Conservation (phyloP, 192 early-diverging fungal genomes). For the Geranomyces michiganensis region DNA sequence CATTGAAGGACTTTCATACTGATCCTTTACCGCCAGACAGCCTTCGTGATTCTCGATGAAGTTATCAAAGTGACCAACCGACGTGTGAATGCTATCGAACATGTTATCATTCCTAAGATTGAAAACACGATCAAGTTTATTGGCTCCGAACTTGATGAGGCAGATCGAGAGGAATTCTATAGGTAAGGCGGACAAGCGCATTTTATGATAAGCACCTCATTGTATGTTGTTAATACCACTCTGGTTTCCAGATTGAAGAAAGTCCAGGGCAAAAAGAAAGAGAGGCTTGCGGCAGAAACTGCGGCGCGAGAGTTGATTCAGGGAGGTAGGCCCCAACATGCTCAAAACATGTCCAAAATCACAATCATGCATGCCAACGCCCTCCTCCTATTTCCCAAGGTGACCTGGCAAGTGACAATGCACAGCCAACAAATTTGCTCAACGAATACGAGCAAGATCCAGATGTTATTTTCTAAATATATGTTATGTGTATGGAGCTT, state of each 20-base stretch:
- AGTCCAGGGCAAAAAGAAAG: conserved; percentile 98
- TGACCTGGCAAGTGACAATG: background rate
- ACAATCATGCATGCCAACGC: background rate
- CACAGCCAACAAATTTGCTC: conserved; percentile 42
- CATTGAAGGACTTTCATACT: background rate
- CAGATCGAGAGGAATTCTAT: conserved; percentile 99
- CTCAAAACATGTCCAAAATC: background rate
- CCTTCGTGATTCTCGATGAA: conserved; percentile 98
- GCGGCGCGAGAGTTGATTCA: conserved; percentile 48
- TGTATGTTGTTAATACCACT: background rate
- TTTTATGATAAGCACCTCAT: background rate
- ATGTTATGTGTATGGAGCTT: background rate
- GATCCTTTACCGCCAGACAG: conserved; percentile 62
- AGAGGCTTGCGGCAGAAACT: conserved; percentile 63
- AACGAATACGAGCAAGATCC: conserved; percentile 60
- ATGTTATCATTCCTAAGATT: conserved; percentile 97
- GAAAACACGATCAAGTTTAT: conserved; percentile 99
- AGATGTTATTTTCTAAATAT: conserved; percentile 54
- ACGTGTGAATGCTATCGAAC: conserved; percentile 98
- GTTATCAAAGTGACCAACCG: conserved; percentile 99
- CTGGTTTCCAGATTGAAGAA: conserved; percentile 95
- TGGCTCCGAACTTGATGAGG: conserved; percentile 95
- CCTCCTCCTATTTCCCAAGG: background rate
- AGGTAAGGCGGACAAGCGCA: conserved; percentile 37
- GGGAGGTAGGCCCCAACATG: conserved; percentile 3